Evolutionary conservation across 2,329 filamentous ascomycete species (phyloP), one percentile per base, ranked within the genome.

Genomic region (Pseudocercospora cruenta): DNA sequence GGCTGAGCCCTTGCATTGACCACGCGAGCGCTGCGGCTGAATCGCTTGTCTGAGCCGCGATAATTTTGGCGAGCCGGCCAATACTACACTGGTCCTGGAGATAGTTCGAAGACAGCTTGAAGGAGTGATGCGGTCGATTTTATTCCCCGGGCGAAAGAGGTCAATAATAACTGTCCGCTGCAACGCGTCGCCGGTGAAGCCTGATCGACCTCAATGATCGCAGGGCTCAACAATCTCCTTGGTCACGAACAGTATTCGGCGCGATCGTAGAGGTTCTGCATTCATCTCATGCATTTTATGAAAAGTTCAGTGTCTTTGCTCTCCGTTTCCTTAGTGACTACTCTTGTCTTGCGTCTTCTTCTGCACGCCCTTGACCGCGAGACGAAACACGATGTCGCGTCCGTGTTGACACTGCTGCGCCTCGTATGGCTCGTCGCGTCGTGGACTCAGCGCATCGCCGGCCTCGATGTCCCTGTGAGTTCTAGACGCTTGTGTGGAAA

Each of bases 331-430:
- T 51, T 21, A 4, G 7, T 16, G 19, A 22, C 16, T 33, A 6
- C 4, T n/a, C 19, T 8, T 36, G 33, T 39, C 54, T 58, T 21
- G 54, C 14, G n/a, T 58, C 10, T 36, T 19, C 26, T 36, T n/a
- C 54, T 39, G 1, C 54, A 22, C 31, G 28, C 16, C 16, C 22
- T 19, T 28, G 19, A 4, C 19, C 14, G 33, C 57, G 19, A 45
- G 28, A 43, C 36, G 21, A 59, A 28, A 59, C 57, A 45, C 28
- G 12, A 31, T 28, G 51, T 26, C 16, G 22, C 22, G 26, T 10
- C 39, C 19, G 33, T 59, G 57, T 59, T 24, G n/a, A 26, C n/a
- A 22, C 36, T 45, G 57, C 57, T 59, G 57, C 36, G 57, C 57
- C 54, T 59, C 57, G 19, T 10, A 26, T 26, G 31, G 33, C 57